These are phyloP conservation scores for Leccinum boreale DNA, from an alignment of 768 basidiomycete species.

Conservation along the genomic window DNA sequence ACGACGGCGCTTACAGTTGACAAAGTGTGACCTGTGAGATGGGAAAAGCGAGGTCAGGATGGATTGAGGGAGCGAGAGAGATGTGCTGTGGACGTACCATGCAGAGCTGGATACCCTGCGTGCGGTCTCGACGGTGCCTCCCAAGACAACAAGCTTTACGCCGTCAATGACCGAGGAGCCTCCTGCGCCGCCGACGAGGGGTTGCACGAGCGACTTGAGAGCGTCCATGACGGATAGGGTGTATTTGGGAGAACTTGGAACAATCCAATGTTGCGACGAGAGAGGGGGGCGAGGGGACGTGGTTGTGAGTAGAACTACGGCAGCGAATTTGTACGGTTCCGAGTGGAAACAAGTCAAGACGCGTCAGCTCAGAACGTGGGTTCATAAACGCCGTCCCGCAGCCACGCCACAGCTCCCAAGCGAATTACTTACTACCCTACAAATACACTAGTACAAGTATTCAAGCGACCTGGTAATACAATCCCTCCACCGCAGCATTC, in stretches of 20 bases:
- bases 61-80: neutral
- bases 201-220: conserved; percentile 77
- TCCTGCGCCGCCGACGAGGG: conserved; percentile 71
- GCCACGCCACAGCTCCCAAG: conserved; percentile 31
- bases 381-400: conserved; percentile 18
- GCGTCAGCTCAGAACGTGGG: conserved; percentile 34
- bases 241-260: conserved; percentile 21
- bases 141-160: conserved; percentile 86
- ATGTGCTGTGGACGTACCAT: conserved; percentile 49
- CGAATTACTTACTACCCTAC: conserved; percentile 2
- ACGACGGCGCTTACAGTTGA: conserved; percentile 63
- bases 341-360: conserved; percentile 34
- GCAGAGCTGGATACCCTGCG: conserved; percentile 78
- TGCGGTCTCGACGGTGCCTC: conserved; percentile 85
- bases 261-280: conserved; percentile 39
- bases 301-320: conserved; percentile 21
- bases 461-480: conserved; percentile 39
- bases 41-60: conserved; percentile 7
- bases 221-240: conserved; percentile 57
- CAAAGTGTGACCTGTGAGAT: conserved; percentile 67
- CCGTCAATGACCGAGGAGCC: conserved; percentile 82
- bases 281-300: conserved; percentile 16
- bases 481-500: conserved; percentile 74
- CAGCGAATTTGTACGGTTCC: conserved; percentile 4
- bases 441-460: neutral